phyloP scores from a whole-genome alignment of 2,329 filamentous ascomycete genomes.

The Onygenales sp. region DNA sequence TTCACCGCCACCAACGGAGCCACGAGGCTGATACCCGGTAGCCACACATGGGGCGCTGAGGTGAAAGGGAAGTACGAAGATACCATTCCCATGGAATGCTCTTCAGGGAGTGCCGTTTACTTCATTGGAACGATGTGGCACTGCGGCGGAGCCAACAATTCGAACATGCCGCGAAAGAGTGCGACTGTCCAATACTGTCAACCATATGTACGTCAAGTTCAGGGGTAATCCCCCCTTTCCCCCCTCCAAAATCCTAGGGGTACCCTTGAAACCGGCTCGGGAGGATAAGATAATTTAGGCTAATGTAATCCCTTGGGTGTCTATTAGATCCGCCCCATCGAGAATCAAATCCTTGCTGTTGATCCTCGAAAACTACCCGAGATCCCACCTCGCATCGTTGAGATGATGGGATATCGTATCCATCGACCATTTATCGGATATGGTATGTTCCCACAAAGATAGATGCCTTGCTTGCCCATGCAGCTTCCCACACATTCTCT shows the following conservation, averaged over 20 bases:
- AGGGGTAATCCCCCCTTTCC: not conserved
- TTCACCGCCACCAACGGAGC: conserved; percentile 27
- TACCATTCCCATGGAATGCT: conserved; percentile 24
- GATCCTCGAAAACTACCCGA: conserved; percentile 21
- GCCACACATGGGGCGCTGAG: conserved; percentile 25
- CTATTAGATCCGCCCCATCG: conserved; percentile 20
- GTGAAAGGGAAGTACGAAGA: conserved; percentile 17
- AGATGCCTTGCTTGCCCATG: not conserved
- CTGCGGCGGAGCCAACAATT: conserved; percentile 27
- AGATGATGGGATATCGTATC: conserved; percentile 26
- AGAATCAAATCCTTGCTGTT: conserved; percentile 24
- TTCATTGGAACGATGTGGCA: conserved; percentile 30
- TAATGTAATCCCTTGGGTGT: too few species aligned
- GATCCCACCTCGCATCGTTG: conserved; percentile 21
- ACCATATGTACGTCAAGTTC: conserved; percentile 19
- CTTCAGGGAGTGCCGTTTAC: conserved; percentile 28
- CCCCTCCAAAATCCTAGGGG: not conserved
- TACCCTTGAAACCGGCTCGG: too few species aligned
- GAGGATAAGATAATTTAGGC: too few species aligned
- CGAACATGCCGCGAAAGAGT: conserved; percentile 21
- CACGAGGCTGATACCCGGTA: conserved; percentile 27
- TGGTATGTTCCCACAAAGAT: conserved; percentile 9
- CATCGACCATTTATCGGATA: conserved; percentile 24
- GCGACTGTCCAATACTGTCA: conserved; percentile 35
- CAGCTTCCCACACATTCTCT: not conserved